Conservation (phyloP, 345 rosid genomes). For the Boechera stricta region DNA sequence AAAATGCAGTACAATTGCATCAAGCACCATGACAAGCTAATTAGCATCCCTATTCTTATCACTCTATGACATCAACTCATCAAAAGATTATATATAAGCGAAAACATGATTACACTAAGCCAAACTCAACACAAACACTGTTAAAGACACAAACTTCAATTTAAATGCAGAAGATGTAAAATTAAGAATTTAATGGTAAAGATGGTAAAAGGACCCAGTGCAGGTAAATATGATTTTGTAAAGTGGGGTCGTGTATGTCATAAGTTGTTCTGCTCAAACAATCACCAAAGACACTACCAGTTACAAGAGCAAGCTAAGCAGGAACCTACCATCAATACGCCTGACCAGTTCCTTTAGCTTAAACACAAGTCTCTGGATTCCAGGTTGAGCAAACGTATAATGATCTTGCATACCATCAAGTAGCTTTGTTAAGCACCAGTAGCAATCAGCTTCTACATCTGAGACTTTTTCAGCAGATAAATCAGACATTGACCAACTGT, state of each 20-base stretch:
- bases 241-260: neutral
- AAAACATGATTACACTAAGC: neutral
- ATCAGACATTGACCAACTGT: constrained; percentile 76
- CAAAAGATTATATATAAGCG: neutral
- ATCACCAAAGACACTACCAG: constrained; percentile 17
- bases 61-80: constrained; percentile 10
- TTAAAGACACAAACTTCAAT: neutral
- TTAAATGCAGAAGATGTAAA: constrained; percentile 10
- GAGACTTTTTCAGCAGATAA: constrained; percentile 69
- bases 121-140: constrained; percentile 11
- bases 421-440: constrained; percentile 96
- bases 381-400: constrained; percentile 99
- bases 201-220: neutral
- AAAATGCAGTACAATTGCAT: constrained; percentile 19
- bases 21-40: constrained; percentile 2
- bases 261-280: constrained; percentile 15
- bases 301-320: constrained; percentile 4
- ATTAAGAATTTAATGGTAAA: constrained; percentile 1
- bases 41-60: constrained; percentile 10
- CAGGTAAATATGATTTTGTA: neutral
- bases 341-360: constrained; percentile 95
- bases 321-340: constrained; percentile 84
- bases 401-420: constrained; percentile 99
- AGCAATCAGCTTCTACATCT: constrained; percentile 91
- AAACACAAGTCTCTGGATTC: constrained; percentile 98